Evolutionary conservation across 768 basidiomycete genomes (phyloP).

Genomic region (Nidularia pulvinata): DNA sequence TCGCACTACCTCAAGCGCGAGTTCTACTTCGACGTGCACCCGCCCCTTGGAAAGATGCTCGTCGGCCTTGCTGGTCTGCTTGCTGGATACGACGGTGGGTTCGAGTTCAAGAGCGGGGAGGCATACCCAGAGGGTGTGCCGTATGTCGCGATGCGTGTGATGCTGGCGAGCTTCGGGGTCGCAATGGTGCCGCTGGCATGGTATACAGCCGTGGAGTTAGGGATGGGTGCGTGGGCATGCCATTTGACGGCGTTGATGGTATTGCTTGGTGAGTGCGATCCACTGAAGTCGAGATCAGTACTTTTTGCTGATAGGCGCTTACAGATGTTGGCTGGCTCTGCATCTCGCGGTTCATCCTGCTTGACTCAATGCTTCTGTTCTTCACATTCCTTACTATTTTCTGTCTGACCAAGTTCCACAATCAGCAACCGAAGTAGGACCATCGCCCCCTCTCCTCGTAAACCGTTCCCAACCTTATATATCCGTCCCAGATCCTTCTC

Average conservation of each 20-base stretch:
- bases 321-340: slow-evolving; percentile 97
- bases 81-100: slow-evolving; percentile 88
- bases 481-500: slow-evolving; percentile 60
- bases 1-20: slow-evolving; percentile 98
- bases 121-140: slow-evolving; percentile 85
- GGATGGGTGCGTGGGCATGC: slow-evolving; percentile 87
- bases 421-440: slow-evolving; percentile 90
- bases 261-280: slow-evolving; percentile 65
- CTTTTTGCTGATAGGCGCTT: neutral
- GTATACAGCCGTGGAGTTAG: slow-evolving; percentile 95
- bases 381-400: slow-evolving; percentile 98
- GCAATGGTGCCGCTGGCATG: slow-evolving; percentile 95
- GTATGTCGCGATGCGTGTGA: slow-evolving; percentile 92
- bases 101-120: slow-evolving; percentile 94
- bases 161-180: slow-evolving; percentile 93
- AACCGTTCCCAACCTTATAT: slow-evolving; percentile 7
- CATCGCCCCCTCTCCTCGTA: neutral
- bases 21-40: slow-evolving; percentile 99
- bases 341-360: slow-evolving; percentile 95
- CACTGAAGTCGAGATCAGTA: neutral
- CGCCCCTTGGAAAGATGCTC: slow-evolving; percentile 98
- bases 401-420: slow-evolving; percentile 95
- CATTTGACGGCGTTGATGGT: slow-evolving; percentile 96
- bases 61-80: slow-evolving; percentile 92
- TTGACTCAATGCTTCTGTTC: slow-evolving; percentile 99